Evolutionary conservation across 768 basidiomycete genomes (phyloP).

Genomic region (Coprinopsis strossmayeri): DNA sequence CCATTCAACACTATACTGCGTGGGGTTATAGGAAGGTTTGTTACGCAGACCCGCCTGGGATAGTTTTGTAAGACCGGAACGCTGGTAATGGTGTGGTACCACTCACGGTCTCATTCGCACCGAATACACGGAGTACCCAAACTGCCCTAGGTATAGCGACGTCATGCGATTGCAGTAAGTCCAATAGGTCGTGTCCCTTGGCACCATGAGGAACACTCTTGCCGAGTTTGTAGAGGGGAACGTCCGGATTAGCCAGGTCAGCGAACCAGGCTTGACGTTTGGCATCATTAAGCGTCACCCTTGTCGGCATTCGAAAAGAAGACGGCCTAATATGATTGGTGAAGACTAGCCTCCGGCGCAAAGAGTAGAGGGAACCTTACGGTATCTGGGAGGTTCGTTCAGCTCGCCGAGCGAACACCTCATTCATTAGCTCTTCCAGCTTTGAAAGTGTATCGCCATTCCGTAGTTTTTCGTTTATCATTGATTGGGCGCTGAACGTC

Average conservation of each 20-base stretch:
- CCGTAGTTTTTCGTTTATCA: constrained; percentile 40
- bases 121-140: constrained; percentile 84
- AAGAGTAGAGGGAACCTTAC: constrained; percentile 34
- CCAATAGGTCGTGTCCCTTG: constrained; percentile 79
- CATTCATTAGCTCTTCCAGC: constrained; percentile 71
- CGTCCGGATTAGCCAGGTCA: constrained; percentile 73
- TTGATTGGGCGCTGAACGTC: constrained; percentile 51
- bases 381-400: constrained; percentile 54
- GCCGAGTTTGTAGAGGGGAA: constrained; percentile 74
- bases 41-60: constrained; percentile 67
- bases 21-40: constrained; percentile 75
- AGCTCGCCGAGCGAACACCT: constrained; percentile 60
- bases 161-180: constrained; percentile 67
- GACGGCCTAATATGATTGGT: constrained; percentile 36
- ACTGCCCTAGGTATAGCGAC: constrained; percentile 78
- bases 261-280: constrained; percentile 80
- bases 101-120: constrained; percentile 77
- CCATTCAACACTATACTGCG: constrained; percentile 82
- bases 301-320: constrained; percentile 73
- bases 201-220: constrained; percentile 84
- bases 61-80: not conserved
- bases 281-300: constrained; percentile 74
- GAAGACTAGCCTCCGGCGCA: not conserved
- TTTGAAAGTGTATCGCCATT: constrained; percentile 46
- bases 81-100: too few relatives aligned